Evolutionary conservation across 2,329 filamentous ascomycete genomes (phyloP).

Genomic region (Thielaviopsis ethacetica): DNA sequence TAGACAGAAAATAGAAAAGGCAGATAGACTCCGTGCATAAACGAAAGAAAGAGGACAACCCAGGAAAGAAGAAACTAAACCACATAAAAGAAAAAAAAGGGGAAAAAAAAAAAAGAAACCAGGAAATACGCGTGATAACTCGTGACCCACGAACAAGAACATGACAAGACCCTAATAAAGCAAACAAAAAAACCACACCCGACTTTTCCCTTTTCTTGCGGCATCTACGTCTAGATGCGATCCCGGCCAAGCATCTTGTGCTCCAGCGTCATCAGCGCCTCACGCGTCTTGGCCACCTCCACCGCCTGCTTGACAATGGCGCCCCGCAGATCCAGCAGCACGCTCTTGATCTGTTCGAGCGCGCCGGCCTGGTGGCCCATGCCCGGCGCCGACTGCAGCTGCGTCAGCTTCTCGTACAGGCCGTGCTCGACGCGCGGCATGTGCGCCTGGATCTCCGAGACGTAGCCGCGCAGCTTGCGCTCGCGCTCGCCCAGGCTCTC

Average conservation of each 20-base stretch:
- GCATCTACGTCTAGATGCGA: neutral
- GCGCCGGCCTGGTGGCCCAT: slow-evolving; percentile 11
- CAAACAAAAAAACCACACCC: neutral
- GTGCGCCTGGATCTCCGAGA: slow-evolving; percentile 29
- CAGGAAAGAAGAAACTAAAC: slow-evolving; percentile 2
- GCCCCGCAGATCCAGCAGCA: slow-evolving; percentile 24
- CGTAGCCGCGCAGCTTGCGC: slow-evolving; percentile 26
- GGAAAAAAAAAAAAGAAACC: neutral
- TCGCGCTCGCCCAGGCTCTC: slow-evolving; percentile 28
- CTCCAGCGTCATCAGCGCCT: slow-evolving; percentile 25
- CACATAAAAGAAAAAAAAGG: neutral
- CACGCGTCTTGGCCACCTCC: slow-evolving; percentile 27
- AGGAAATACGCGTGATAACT: neutral
- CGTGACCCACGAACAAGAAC: neutral
- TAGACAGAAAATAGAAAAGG: neutral
- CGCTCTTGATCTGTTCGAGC: slow-evolving; percentile 21
- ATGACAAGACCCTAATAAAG: neutral
- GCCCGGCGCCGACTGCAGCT: slow-evolving; percentile 14
- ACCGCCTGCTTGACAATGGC: slow-evolving; percentile 26
- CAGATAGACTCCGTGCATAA: neutral
- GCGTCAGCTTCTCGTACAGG: slow-evolving; percentile 22
- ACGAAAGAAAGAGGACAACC: neutral
- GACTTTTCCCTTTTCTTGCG: neutral
- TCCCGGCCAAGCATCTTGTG: slow-evolving; percentile 20
- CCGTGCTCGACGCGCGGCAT: slow-evolving; percentile 32